Percentiles rank a stretch among this genome's conserved stretches.
Conservation (phyloP, 176 grass and related monocot species). For the Chrysopogon serrulatus region DNA sequence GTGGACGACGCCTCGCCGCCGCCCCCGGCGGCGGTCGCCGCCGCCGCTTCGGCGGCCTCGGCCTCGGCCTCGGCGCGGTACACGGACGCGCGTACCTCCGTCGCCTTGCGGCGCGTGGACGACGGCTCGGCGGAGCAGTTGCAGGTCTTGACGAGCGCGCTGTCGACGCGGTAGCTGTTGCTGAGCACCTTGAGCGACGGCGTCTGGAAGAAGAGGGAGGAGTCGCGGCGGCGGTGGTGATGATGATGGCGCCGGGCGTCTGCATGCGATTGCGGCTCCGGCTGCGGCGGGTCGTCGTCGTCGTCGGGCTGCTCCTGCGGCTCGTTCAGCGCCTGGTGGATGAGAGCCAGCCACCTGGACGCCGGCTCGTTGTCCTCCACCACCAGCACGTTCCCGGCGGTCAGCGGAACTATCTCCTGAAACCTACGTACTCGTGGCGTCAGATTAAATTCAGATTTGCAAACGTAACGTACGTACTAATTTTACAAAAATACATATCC, state of each 20-base stretch:
- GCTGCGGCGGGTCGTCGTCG: constrained; percentile 16
- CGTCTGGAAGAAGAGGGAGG: constrained; percentile 68
- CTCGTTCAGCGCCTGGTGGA: constrained; percentile 79
- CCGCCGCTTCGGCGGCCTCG: not conserved
- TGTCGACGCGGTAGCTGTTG: constrained; percentile 80
- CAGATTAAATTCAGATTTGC: not conserved
- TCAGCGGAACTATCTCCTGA: constrained; percentile 98
- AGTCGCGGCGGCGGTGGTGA: constrained; percentile 17
- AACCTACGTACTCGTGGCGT: constrained; percentile 46
- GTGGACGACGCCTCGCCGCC: not conserved
- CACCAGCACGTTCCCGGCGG: constrained; percentile 86
- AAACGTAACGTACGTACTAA: not conserved
- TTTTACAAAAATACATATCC: not conserved
- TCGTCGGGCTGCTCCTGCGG: constrained; percentile 25
- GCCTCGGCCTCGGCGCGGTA: constrained; percentile 42
- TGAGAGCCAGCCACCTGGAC: constrained; percentile 75
- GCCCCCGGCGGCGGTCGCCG: not conserved
- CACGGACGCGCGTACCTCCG: constrained; percentile 60
- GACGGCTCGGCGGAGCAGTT: constrained; percentile 61
- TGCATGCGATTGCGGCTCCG: not conserved
- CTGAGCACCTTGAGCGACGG: constrained; percentile 75
- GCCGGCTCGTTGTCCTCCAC: constrained; percentile 97
- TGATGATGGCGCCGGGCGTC: not conserved
- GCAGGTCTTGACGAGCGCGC: constrained; percentile 82
- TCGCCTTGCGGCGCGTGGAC: constrained; percentile 3